These are phyloP conservation scores for Leavenworthia alabamica DNA, from an alignment of 345 rosid genomes.

Conservation along the genomic window DNA sequence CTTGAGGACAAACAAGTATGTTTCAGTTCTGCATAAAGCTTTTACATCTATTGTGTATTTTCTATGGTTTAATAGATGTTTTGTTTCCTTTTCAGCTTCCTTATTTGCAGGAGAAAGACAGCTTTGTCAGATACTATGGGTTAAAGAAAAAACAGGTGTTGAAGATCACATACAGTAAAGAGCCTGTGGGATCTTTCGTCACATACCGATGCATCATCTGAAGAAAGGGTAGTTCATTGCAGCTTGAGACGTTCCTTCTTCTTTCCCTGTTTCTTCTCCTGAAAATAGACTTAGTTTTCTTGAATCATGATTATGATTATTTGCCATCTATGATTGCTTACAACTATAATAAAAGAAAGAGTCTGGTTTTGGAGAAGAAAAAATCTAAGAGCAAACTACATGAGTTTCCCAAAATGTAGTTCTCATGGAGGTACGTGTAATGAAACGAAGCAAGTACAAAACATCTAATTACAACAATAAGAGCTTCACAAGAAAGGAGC, in stretches of 20 bases:
- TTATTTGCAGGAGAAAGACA: constrained; percentile 28
- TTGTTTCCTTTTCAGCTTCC: constrained; percentile 26
- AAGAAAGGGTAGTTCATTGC: constrained; percentile 1
- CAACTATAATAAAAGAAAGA: neutral
- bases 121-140: constrained; percentile 29
- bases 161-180: constrained; percentile 30
- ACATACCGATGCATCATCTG: constrained; percentile 31
- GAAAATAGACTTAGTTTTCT: neutral
- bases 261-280: neutral
- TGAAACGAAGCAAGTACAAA: neutral
- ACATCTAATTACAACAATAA: constrained; percentile 23
- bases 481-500: constrained; percentile 19
- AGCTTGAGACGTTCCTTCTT: neutral
- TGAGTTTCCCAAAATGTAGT: constrained; percentile 13
- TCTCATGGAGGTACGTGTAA: constrained; percentile 11
- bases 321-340: neutral
- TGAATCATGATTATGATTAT: neutral
- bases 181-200: constrained; percentile 19
- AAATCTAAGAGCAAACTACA: neutral
- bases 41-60: neutral
- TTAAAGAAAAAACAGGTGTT: constrained; percentile 31
- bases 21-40: neutral
- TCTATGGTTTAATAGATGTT: neutral
- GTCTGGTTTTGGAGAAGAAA: neutral
- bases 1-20: constrained; percentile 29